Evolutionary conservation across 1,284 basidiomycete species (phyloP).

Genomic region (Ganoderma resinaceum): DNA sequence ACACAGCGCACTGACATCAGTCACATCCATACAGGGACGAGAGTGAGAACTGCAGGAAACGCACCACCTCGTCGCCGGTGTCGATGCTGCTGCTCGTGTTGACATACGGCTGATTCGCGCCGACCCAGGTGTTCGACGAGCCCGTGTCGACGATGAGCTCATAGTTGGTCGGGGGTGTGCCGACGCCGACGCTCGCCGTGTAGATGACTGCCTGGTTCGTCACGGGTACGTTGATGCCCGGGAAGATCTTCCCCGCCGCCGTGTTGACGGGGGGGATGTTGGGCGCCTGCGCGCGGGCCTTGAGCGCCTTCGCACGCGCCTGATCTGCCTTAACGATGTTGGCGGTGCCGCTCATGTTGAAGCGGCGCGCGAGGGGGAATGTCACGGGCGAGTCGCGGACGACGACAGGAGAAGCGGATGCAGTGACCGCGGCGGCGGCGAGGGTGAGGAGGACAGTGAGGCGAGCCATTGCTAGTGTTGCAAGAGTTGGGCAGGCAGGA

Average conservation of each 20-base stretch:
- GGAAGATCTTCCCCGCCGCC: conserved; percentile 27
- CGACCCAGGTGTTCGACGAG: conserved; percentile 72
- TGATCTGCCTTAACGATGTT: conserved; percentile 34
- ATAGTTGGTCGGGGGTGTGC: conserved; percentile 36
- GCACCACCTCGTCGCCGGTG: conserved; percentile 27
- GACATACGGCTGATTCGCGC: conserved; percentile 51
- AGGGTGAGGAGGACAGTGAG: conserved; percentile 26
- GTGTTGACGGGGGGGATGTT: background rate
- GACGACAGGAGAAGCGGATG: conserved; percentile 30
- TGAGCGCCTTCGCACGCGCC: conserved; percentile 35
- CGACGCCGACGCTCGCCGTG: conserved; percentile 36
- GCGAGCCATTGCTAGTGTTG: conserved; percentile 3
- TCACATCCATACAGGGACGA: background rate
- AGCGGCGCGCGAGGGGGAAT: conserved; percentile 34
- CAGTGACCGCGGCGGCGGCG: conserved; percentile 16
- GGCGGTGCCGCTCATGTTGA: conserved; percentile 31
- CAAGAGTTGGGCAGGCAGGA: background rate
- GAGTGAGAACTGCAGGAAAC: conserved; percentile 17
- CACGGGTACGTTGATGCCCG: conserved; percentile 31
- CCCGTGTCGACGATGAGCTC: conserved; percentile 39
- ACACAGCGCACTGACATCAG: too few species aligned
- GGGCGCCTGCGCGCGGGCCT: conserved; percentile 21
- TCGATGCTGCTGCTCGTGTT: conserved; percentile 52
- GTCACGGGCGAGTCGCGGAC: conserved; percentile 34
- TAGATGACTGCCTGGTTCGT: conserved; percentile 38